A percentile compares a stretch with the other conserved stretches of the same genome.
phyloP scores from a whole-genome alignment of 2,329 filamentous ascomycete genomes.

The Gaeumannomyces sp. region DNA sequence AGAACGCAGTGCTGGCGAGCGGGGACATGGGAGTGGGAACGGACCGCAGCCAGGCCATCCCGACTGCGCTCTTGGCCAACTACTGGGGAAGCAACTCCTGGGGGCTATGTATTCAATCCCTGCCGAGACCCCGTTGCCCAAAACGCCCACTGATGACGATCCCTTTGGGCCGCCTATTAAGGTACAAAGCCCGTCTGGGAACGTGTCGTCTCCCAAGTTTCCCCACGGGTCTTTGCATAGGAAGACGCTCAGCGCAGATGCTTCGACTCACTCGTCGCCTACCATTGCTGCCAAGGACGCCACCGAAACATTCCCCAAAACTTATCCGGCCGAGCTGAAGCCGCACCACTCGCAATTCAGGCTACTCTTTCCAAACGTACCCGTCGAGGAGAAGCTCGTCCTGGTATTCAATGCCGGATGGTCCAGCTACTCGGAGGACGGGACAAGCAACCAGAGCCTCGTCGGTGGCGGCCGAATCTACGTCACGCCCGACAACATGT shows the following conservation, averaged over 20 bases:
- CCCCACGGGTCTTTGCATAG: slow-evolving; percentile 25
- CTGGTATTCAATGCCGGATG: slow-evolving; percentile 91
- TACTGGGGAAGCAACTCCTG: slow-evolving; percentile 88
- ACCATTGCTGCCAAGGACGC: slow-evolving; percentile 22
- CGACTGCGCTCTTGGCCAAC: slow-evolving; percentile 84
- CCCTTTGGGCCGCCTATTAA: slow-evolving; percentile 31
- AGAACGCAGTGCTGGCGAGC: slow-evolving; percentile 73
- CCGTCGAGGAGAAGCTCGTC: slow-evolving; percentile 72
- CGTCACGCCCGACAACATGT: slow-evolving; percentile 79
- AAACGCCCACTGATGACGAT: slow-evolving; percentile 26
- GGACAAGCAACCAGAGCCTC: slow-evolving; percentile 46
- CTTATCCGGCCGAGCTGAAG: slow-evolving; percentile 76
- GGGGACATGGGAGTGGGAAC: slow-evolving; percentile 65
- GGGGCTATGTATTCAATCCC: slow-evolving; percentile 32
- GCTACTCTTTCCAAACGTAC: slow-evolving; percentile 78
- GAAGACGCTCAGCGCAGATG: slow-evolving; percentile 38
- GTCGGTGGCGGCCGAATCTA: slow-evolving; percentile 69
- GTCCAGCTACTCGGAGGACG: slow-evolving; percentile 46
- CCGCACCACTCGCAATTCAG: slow-evolving; percentile 91
- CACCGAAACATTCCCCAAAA: slow-evolving; percentile 57
- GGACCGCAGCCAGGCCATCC: slow-evolving; percentile 64
- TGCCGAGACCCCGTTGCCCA: slow-evolving; percentile 14
- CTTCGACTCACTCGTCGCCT: not conserved
- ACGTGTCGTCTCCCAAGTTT: slow-evolving; percentile 20
- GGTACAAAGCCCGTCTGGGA: slow-evolving; percentile 15